Base-by-base conservation (phyloP, 2,329 filamentous ascomycete species). In the Atkinsonella texensis region DNA sequence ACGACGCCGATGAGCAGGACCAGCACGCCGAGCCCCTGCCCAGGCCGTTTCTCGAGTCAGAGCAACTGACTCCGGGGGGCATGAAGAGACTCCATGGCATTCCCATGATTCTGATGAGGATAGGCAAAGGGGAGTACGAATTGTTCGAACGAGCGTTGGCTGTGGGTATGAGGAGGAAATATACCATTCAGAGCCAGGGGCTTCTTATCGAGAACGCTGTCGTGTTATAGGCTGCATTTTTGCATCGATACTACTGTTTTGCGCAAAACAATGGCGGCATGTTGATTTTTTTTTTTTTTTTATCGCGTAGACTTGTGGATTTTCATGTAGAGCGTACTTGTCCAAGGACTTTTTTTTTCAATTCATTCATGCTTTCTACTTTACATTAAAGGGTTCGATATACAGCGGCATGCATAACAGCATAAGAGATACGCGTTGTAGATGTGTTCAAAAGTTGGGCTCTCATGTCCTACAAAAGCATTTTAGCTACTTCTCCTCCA, bases 41-140 rank as follows among this genome's bases (percentile, higher is more conserved):
- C 56, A 67, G 76, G 38, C 93, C 93, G 1, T 68, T 93, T 46
- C 73, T 98, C 4, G 87, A 95, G 49, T 77, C 84, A 56, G 70
- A 73, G 48, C 91, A 96, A 70, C 68, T 74, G 47, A 89, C 85
- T 2, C 80, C 83, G 0, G 77, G 74, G 3, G 89, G 89, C 0
- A 71, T 89, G 49, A 74, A 76, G 50, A 72, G 89, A 11, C 77
- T 81, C 42, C 76, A 89, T 60, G 84, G 83, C 2, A 84, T 97
- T 39, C 80, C 87, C 12, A 81, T 96, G 79, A 76, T 95, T 40
- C 87, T 97, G 79, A 79, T 95, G 18, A 81, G 81, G 0, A 89
- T 87, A 0, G 84, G 83, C 0, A 74, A 82, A 41, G 68, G 66
- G 12, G 65, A 68, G 35, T 85, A 89, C 59, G 74, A 76, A 31